Evolutionary conservation across 2,329 filamentous ascomycete species (phyloP).

Genomic region (Colletotrichum liaoningense): DNA sequence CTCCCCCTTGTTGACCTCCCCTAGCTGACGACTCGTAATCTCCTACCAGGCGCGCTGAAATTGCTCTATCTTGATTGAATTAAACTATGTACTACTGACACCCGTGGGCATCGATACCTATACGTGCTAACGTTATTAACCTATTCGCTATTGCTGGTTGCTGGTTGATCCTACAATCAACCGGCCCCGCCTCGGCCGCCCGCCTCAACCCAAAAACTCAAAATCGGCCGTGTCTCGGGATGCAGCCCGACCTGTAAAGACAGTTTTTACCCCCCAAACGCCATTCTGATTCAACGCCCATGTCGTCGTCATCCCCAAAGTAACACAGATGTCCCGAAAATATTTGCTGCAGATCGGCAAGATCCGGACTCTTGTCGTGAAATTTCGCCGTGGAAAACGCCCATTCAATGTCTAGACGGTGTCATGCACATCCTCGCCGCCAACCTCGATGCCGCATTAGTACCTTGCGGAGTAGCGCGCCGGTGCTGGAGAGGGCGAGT

Average conservation of each 20-base stretch:
- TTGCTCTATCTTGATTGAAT: conserved; percentile 20
- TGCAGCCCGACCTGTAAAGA: conserved; percentile 16
- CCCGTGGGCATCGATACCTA: conserved; percentile 15
- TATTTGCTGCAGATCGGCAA: not conserved
- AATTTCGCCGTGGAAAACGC: not conserved
- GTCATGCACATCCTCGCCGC: not conserved
- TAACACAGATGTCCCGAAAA: not conserved
- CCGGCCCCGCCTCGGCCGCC: not conserved
- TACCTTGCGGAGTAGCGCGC: conserved; percentile 60
- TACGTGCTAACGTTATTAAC: conserved; percentile 12
- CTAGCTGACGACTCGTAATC: not conserved
- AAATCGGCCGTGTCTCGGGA: conserved; percentile 1
- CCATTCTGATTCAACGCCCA: conserved; percentile 22
- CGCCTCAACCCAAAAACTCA: not conserved
- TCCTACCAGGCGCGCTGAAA: not conserved
- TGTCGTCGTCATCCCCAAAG: conserved; percentile 6
- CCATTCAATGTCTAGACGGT: not conserved
- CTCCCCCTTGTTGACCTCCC: not conserved
- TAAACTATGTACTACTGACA: conserved; percentile 24
- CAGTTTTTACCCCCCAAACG: conserved; percentile 25
- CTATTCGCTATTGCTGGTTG: not conserved
- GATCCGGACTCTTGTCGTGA: not conserved
- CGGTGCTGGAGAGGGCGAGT: conserved; percentile 53
- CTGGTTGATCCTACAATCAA: not conserved
- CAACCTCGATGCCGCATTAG: conserved; percentile 37